Evolutionary conservation across 23 red algal species (phyloP), one percentile per base, ranked within the genome.

Genomic region (Gracilaria caudata): DNA sequence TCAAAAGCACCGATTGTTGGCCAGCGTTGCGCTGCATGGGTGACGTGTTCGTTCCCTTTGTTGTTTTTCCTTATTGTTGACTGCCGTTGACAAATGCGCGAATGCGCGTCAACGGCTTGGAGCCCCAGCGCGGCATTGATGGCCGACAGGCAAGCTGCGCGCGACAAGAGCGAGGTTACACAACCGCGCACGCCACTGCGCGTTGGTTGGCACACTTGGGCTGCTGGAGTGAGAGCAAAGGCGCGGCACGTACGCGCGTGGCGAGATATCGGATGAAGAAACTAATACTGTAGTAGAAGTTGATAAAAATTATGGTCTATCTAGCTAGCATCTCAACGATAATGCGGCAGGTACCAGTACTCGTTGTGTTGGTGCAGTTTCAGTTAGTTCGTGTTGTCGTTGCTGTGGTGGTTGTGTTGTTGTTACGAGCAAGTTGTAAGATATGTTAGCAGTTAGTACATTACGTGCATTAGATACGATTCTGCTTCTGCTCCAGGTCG

Each of bases 401-500:
- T 45, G 6, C 4, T 45, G 4, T 45, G 41, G 41, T 4, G 10
- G 4, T 4, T 4, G 41, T 45, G 12, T 53, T 13, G 49, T 53
- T 16, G 61, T 6, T 30, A 66, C 4, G 29, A 66, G 5, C 13
- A 36, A 66, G 29, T 26, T 36, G 57, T 4, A 1, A 24, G 46
- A 51, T 51, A 10, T 7, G 46, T 7, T 14, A 51, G 46, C 8
- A 14, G 46, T 7, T 51, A 10, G 46, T 51, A 10, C 46, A 10
- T 10, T 7, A 51, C 46, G 46, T 51, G 26, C 7, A 14, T 47
- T 80, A 89, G 34, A 89, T 64, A 55, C 56, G 45, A 26, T 51
- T 66, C 73, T 89, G 85, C 55, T 89, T 89, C 28, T 32, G 13
- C 30, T 89, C 85, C 85, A 89, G 79, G 45, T 33, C 38, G 35